These are phyloP conservation scores for Eutypella sp. DNA, from an alignment of 2,329 filamentous ascomycete genomes.

Conservation along the genomic window DNA sequence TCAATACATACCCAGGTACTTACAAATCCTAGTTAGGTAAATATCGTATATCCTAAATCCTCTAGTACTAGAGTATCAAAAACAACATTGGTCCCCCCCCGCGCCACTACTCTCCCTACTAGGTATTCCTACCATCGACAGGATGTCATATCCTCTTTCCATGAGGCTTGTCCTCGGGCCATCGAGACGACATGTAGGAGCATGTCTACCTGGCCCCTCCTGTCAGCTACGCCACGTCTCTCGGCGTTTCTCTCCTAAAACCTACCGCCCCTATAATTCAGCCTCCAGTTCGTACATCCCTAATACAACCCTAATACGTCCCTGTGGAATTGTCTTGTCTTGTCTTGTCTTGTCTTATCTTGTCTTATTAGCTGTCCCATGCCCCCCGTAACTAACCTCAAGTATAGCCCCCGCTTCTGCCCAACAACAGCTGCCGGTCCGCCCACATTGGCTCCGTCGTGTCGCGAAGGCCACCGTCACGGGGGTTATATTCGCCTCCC, in stretches of 20 bases:
- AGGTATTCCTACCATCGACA: no score
- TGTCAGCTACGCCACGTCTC: not conserved
- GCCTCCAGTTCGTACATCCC: not conserved
- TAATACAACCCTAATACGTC: no score
- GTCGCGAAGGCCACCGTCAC: conserved; percentile 42
- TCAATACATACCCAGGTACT: no score
- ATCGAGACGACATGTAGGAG: not conserved
- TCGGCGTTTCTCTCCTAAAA: not conserved
- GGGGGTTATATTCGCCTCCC: conserved; percentile 40
- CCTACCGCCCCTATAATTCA: not conserved
- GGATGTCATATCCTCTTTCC: no score
- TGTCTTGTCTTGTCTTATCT: no score
- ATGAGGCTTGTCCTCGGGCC: not conserved
- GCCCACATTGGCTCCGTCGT: conserved; percentile 38
- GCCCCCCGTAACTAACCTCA: not conserved
- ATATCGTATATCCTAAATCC: no score
- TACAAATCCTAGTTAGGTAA: no score
- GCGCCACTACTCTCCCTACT: no score
- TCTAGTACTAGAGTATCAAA: no score
- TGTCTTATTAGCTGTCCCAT: not conserved
- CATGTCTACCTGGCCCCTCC: not conserved
- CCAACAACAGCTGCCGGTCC: not conserved
- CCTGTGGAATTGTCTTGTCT: no score
- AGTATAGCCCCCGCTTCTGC: not conserved
- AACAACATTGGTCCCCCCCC: no score